These are phyloP conservation scores for Plasmodium vivax DNA, from an alignment of 169 alveolate genomes.

Conservation along the genomic window DNA sequence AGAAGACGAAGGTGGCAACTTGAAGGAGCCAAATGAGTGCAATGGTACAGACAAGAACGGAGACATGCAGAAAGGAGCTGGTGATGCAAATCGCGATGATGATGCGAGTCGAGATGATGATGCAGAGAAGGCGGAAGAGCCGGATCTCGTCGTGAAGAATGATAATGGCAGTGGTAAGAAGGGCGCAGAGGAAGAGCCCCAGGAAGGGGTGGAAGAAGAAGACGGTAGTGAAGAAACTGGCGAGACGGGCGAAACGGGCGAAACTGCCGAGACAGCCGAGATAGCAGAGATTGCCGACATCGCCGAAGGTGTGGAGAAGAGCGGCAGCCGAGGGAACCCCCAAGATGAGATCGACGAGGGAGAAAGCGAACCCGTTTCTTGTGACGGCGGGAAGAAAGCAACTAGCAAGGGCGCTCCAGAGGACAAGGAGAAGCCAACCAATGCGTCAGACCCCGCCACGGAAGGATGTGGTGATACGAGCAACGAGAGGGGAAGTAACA, in stretches of 20 bases:
- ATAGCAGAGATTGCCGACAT: too few species aligned
- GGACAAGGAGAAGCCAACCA: neutral
- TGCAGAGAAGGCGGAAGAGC: neutral
- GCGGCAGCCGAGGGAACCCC: neutral
- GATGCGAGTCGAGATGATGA: neutral
- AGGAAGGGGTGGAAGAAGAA: neutral
- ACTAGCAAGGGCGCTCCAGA: neutral
- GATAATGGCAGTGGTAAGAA: neutral
- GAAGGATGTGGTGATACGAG: neutral
- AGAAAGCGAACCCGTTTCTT: neutral
- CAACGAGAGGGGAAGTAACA: neutral
- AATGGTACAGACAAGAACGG: neutral
- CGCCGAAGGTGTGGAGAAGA: neutral
- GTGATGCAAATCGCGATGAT: neutral
- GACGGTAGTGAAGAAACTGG: neutral
- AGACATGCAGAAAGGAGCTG: neutral
- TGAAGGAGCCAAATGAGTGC: neutral
- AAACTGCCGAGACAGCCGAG: neutral
- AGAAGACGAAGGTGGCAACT: neutral
- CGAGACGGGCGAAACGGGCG: neutral
- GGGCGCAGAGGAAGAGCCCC: neutral
- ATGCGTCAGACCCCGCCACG: neutral
- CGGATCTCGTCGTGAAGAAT: neutral
- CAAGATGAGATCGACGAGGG: neutral
- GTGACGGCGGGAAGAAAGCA: neutral